Base-by-base conservation (phyloP, 257 asterid species). In the Nemophila menziesii region DNA sequence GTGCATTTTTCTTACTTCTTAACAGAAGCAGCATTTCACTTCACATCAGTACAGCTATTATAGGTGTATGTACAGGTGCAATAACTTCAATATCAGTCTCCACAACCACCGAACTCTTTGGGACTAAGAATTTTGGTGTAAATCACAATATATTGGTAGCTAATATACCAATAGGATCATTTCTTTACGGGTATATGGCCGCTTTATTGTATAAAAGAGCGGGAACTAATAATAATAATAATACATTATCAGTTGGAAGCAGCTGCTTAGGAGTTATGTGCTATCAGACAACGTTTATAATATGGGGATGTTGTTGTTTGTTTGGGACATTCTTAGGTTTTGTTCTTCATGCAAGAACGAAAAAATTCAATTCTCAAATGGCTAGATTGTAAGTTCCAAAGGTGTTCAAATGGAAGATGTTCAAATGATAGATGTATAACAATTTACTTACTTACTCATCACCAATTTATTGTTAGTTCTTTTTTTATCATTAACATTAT, bases 51-150 rank as follows among this genome's bases (percentile, higher is more conserved):
- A 82, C 94, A 2, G 80, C 82, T 10, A 48, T 74, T 13, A 72
- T 86, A 11, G 92, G 96, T 12, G 49, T 64, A 3, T 68, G 86
- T 40, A 77, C 92, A 0, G 94, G 96, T 5, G 86, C 93, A 2
- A 86, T 86, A 4, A 68, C 80, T 6, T 72, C 93, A 0, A 62
- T 82, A 16, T 66, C 94, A 0, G 84, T 79, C 13, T 64, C 86
- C 0, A 71, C 78, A 3, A 86, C 96, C 0, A 58, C 84, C 0
- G 86, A 82, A 8, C 44, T 86, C 0, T 82, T 86, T 29, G 96
- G 96, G 8, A 49, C 83, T 13, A 48, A 46, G 8, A 65, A 72
- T 49, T 79, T 83, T 16, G 93, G 86, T 0, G 45, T 83, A 8
- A 83, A 79, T 50, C 95, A 83, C 64, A 83, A 83, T 44, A 58